Base-by-base conservation (phyloP, 2,329 filamentous ascomycete genomes). In the Paracoccidioides lutzii region DNA sequence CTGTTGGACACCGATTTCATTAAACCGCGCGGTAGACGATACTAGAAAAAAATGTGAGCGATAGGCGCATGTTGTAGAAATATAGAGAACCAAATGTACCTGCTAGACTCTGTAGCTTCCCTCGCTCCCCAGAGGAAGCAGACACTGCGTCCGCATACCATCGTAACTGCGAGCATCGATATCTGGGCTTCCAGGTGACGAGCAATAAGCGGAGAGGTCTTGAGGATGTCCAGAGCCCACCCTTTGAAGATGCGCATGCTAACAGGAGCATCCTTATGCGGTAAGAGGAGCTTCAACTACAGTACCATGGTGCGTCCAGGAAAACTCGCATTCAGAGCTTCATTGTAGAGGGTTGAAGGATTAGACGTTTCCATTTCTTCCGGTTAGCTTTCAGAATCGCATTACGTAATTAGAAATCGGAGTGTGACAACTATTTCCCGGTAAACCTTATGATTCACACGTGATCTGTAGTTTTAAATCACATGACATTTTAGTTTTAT, bases 1-100 rank as follows among this genome's bases (percentile, higher is more conserved):
- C 66, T 97, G 91, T 73, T 98, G 93, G 42, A 98, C 88, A 54
- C 88, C 89, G 64, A 98, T 90, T 62, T 94, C 87, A 72, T 94
- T 98, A 75, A 86, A 88, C 61, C 93, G 83, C 51, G 88, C 77
- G 56, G 79, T 72, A 4, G 72, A 68, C 15, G 68, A 66, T 28
- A 73, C 71, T 72, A 58, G 37, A 38, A 54, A 37, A n/a, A 12
- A 3, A 10, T 15, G 33, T 28, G 4, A 38, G 38, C 40, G 40
- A 40, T 37, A 5, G n/a, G 9, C 1, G 1, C 12, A 14, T 28
- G 7, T 10, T 10, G n/a, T 32, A 42, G 14, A 33, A 41, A 15
- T 5, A 43, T 52, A 5, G 38, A 22, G 38, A 22, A 22, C 22
- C 22, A 52, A 44, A 52, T 38, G 8, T 52, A 52, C 50, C 30